Evolutionary conservation across 495 filamentous ascomycete species (phyloP).

Genomic region (Penicillium subrubescens): DNA sequence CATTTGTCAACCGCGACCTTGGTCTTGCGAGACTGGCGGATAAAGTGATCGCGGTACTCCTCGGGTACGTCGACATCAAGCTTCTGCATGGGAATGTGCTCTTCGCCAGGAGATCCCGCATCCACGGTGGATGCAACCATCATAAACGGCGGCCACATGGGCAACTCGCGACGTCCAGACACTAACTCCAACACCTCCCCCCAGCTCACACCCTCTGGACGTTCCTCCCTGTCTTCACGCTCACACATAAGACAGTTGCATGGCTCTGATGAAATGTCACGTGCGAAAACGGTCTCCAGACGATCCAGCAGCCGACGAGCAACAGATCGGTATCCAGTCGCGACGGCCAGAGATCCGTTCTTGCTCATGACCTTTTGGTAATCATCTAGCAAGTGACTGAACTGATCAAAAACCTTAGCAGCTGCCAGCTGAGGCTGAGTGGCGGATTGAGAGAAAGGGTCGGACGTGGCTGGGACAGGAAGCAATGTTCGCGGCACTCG

Average conservation of each 20-base stretch:
- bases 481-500: conserved; percentile 69
- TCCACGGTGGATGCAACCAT: conserved; percentile 55
- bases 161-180: conserved; percentile 81
- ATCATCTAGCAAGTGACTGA: conserved; percentile 78
- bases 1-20: conserved; percentile 81
- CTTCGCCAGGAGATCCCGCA: conserved; percentile 55
- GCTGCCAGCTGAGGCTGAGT: conserved; percentile 47
- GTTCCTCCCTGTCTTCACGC: conserved; percentile 52
- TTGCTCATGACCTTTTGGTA: conserved; percentile 78
- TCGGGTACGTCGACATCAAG: conserved; percentile 91
- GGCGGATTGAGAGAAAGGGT: conserved; percentile 42
- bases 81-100: conserved; percentile 70
- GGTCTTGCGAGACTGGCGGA: conserved; percentile 84
- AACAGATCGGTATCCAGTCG: conserved; percentile 91
- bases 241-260: conserved; percentile 83
- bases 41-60: conserved; percentile 84
- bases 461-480: conserved; percentile 38
- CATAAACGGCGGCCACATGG: conserved; percentile 83
- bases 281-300: conserved; percentile 87
- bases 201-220: conserved; percentile 82
- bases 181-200: conserved; percentile 94
- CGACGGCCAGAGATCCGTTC: conserved; percentile 90
- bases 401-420: conserved; percentile 73
- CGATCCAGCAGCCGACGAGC: conserved; percentile 92
- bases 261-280: conserved; percentile 81